Base-by-base conservation (phyloP, 2,329 filamentous ascomycete species). In the Nemania sp. region DNA sequence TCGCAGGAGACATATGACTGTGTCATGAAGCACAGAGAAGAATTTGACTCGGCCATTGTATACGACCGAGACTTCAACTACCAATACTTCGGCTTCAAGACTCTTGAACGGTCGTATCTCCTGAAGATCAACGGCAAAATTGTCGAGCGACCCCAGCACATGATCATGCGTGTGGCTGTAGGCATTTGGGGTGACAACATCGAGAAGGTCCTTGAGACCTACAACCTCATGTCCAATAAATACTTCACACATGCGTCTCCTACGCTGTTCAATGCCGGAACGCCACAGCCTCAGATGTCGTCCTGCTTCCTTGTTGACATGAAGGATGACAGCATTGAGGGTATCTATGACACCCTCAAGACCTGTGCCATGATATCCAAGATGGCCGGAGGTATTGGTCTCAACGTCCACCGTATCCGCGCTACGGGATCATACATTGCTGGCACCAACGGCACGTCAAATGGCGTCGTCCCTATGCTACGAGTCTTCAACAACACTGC, bases 1-100 rank as follows among this genome's bases (percentile, higher is more conserved):
- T 91, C 93, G 37, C 79, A 93, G 69, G 80, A 89, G 65, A 95
- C 89, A 42, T 96, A 96, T 72, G 90, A 97, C 66, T 91, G 86
- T 60, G 89, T 99, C 62, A 94, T 96, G 89, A 90, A 89, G 69
- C 91, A 99, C 75, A 91, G 91, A 67, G 94, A 96, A 52, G 94
- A 99, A 77, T 83, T 99, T 53, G 96, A 99, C 80, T 97, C 93
- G 37, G 94, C 94, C 68, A 97, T 99, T 72, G 93, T 99, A 67
- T 99, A 97, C 69, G 94, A 99, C 78, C 89, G 94, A 65, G 94
- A 99, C 73, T 99, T 99, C 83, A 97, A 97, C 83, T 99, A 99
- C 80, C 94, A 99, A 79, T 99, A 96, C 79, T 99, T 99, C 69
- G 94, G 94, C 61, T 99, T 99, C 86, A 99, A 99, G 84, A 99